These are phyloP conservation scores for Ormosia emarginata DNA, from an alignment of 306 rosid genomes.

Conservation along the genomic window DNA sequence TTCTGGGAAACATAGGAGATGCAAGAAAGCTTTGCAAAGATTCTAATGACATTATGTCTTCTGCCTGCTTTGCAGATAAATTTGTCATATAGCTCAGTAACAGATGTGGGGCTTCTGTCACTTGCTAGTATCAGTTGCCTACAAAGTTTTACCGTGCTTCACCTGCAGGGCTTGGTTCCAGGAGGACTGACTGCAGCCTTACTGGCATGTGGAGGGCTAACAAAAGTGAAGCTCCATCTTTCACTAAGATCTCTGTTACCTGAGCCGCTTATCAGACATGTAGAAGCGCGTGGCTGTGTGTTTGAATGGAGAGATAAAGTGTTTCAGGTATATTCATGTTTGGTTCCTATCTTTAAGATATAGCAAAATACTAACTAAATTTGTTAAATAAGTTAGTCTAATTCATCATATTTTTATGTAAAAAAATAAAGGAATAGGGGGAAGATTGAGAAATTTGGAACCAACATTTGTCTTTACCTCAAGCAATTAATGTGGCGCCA, in stretches of 20 bases:
- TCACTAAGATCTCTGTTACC: constrained; percentile 60
- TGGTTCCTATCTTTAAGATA: constrained; percentile 1
- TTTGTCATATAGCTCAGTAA: constrained; percentile 75
- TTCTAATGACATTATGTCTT: constrained; percentile 3
- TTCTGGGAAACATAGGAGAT: constrained; percentile 3
- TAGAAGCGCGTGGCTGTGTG: constrained; percentile 81
- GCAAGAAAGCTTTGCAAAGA: background rate
- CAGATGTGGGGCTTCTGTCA: constrained; percentile 80
- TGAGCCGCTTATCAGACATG: constrained; percentile 52
- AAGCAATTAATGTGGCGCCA: background rate
- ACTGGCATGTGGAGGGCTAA: constrained; percentile 68
- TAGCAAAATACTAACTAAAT: background rate
- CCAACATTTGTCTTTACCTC: background rate
- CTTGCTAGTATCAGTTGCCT: constrained; percentile 87
- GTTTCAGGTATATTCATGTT: constrained; percentile 58
- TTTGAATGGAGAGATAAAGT: constrained; percentile 89
- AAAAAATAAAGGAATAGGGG: background rate
- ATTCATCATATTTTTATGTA: background rate
- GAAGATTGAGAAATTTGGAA: background rate
- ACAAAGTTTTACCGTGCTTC: constrained; percentile 73
- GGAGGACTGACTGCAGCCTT: constrained; percentile 77
- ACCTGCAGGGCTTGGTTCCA: constrained; percentile 65
- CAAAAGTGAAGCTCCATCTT: constrained; percentile 85
- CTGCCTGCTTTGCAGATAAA: constrained; percentile 66
- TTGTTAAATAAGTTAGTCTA: background rate